Evolutionary conservation across 2,329 filamentous ascomycete genomes (phyloP).

Genomic region (Apiospora malaysiana): DNA sequence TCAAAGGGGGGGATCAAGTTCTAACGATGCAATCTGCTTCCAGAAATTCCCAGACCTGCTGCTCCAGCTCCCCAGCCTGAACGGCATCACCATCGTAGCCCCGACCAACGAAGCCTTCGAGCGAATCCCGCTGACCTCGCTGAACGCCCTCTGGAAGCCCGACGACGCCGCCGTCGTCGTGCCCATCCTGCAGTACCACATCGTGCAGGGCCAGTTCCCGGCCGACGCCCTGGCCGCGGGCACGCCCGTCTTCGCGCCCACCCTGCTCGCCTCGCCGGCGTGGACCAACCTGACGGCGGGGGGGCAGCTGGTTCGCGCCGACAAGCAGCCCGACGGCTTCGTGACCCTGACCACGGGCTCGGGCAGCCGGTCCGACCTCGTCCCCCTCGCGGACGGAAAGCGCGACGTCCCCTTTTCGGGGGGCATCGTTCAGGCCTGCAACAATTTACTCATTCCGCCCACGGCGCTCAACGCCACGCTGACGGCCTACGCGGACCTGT

Average conservation of each 20-base stretch:
- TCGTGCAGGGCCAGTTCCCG: constrained; percentile 58
- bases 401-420: constrained; percentile 54
- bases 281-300: constrained; percentile 54
- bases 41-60: constrained; percentile 55
- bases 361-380: constrained; percentile 49
- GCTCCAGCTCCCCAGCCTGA: constrained; percentile 48
- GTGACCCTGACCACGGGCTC: constrained; percentile 44
- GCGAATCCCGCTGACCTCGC: constrained; percentile 57
- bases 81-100: constrained; percentile 59
- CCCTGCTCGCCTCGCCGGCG: constrained; percentile 47
- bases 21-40: background rate
- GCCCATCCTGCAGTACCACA: constrained; percentile 66
- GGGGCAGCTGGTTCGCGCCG: constrained; percentile 55
- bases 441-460: constrained; percentile 57
- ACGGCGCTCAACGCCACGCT: constrained; percentile 43
- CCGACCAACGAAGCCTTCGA: constrained; percentile 64
- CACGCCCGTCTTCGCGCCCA: constrained; percentile 47
- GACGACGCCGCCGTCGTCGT: constrained; percentile 51
- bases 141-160: constrained; percentile 52
- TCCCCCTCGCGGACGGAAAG: constrained; percentile 38
- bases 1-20: background rate
- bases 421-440: constrained; percentile 58
- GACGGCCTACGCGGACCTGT: constrained; percentile 44
- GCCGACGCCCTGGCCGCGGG: constrained; percentile 45
- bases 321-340: constrained; percentile 48